Conservation (phyloP, 768 basidiomycete species). For the Xanthoconium purpureum region DNA sequence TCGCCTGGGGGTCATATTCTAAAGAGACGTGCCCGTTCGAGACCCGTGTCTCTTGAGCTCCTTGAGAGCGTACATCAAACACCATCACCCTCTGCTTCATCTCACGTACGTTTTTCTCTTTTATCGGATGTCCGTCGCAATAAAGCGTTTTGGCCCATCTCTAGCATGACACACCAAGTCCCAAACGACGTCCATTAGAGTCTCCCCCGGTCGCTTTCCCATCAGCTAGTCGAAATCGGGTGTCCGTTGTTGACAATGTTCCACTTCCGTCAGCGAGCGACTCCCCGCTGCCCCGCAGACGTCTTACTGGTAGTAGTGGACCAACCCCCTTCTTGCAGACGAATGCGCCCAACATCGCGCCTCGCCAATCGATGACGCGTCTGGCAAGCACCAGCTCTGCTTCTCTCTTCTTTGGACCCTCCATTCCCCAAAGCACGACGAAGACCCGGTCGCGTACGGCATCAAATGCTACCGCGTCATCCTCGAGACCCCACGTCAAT, state of each 20-base stretch:
- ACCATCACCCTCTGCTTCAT: conserved; percentile 39
- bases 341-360: conserved; percentile 15
- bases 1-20: conserved; percentile 76
- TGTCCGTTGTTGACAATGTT: conserved; percentile 30
- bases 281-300: conserved; percentile 55
- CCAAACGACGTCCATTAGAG: conserved; percentile 10
- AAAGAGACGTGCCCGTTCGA: conserved; percentile 70
- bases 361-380: conserved; percentile 45
- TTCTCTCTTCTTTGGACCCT: conserved; percentile 62
- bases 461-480: conserved; percentile 14
- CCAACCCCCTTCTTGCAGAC: conserved; percentile 33
- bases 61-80: conserved; percentile 48
- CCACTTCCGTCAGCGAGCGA: conserved; percentile 49
- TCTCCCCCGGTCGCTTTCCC: conserved; percentile 32
- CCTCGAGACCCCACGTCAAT: conserved; percentile 2
- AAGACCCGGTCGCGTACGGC: conserved; percentile 25
- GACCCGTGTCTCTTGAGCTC: conserved; percentile 67
- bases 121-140: background rate
- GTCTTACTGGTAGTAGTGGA: conserved; percentile 41
- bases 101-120: conserved; percentile 15
- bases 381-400: conserved; percentile 53
- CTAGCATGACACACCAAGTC: conserved; percentile 19
- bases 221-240: conserved; percentile 40
- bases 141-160: background rate
- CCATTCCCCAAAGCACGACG: conserved; percentile 30